Conservation (phyloP, 164 flowering plant genomes). For the Berberis vulgaris region DNA sequence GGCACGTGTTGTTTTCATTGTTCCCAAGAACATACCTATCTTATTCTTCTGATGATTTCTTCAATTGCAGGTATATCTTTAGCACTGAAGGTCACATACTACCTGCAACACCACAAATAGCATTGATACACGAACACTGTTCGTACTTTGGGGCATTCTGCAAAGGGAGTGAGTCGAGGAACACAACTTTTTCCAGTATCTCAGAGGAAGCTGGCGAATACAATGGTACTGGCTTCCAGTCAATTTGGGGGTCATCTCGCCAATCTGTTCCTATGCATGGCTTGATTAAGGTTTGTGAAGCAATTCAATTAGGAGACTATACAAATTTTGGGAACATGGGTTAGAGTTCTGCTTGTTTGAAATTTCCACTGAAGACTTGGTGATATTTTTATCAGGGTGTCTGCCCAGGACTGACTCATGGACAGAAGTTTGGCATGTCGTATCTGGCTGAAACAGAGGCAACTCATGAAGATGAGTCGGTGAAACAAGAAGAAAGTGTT, state of each 20-base stretch:
- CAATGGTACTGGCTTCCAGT: slow-evolving; percentile 25
- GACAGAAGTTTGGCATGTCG: slow-evolving; percentile 57
- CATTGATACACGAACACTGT: slow-evolving; percentile 72
- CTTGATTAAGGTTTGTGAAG: slow-evolving; percentile 47
- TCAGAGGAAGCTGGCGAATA: slow-evolving; percentile 24
- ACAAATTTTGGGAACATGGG: neutral
- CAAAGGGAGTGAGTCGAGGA: slow-evolving; percentile 23
- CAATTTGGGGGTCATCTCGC: slow-evolving; percentile 16
- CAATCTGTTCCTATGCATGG: slow-evolving; percentile 27
- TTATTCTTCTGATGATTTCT: neutral
- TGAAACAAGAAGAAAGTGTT: slow-evolving; percentile 11
- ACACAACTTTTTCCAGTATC: slow-evolving; percentile 18
- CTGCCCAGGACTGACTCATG: slow-evolving; percentile 71
- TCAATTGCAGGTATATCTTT: slow-evolving; percentile 62
- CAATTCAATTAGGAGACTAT: neutral
- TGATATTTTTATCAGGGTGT: slow-evolving; percentile 35
- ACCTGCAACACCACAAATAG: slow-evolving; percentile 83
- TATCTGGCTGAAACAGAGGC: slow-evolving; percentile 26
- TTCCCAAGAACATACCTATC: neutral
- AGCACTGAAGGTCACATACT: slow-evolving; percentile 95
- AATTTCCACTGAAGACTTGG: neutral
- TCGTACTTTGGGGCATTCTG: slow-evolving; percentile 86
- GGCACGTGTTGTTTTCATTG: neutral
- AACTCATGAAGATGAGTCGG: slow-evolving; percentile 17
- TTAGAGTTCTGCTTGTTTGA: neutral